A percentile compares a stretch with the other conserved stretches of the same genome.
phyloP scores from a whole-genome alignment of 192 early-diverging fungal species.

The Coemansia sp. region DNA sequence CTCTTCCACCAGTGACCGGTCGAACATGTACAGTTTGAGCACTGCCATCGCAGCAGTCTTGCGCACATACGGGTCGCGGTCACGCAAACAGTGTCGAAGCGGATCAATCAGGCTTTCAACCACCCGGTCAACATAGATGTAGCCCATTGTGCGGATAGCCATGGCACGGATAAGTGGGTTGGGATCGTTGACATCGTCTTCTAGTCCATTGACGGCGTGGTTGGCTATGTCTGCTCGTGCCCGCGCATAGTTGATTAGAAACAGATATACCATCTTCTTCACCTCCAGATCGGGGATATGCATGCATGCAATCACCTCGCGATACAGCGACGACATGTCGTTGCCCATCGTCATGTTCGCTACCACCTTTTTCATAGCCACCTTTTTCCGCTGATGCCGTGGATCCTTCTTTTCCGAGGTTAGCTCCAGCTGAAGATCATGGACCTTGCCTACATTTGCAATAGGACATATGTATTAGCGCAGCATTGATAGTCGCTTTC shows the following conservation, averaged over 20 bases:
- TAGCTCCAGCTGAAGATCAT: conserved; percentile 84
- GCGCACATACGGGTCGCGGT: conserved; percentile 94
- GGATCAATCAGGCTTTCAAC: conserved; percentile 92
- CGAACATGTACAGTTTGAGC: conserved; percentile 90
- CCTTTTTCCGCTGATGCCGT: conserved; percentile 78
- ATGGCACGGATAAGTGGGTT: conserved; percentile 95
- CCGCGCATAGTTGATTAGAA: conserved; percentile 97
- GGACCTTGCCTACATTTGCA: conserved; percentile 71
- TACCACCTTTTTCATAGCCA: conserved; percentile 90
- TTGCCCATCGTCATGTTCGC: conserved; percentile 99
- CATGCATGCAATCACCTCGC: conserved; percentile 92
- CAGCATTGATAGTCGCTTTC: not conserved
- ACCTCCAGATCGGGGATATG: conserved; percentile 89
- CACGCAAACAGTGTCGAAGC: conserved; percentile 83
- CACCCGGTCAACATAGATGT: conserved; percentile 92
- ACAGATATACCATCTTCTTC: conserved; percentile 97
- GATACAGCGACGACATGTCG: conserved; percentile 93
- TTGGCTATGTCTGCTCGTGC: conserved; percentile 96
- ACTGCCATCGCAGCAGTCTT: conserved; percentile 96
- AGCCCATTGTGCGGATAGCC: conserved; percentile 98
- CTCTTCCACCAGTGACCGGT: conserved; percentile 77
- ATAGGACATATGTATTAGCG: conserved; percentile 3
- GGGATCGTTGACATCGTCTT: conserved; percentile 91
- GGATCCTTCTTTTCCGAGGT: conserved; percentile 81
- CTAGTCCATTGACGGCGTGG: conserved; percentile 95